A percentile compares a stretch with the other conserved stretches of the same genome.
Evolutionary conservation across 306 rosid species (phyloP).

Genomic region (Castanea crenata): DNA sequence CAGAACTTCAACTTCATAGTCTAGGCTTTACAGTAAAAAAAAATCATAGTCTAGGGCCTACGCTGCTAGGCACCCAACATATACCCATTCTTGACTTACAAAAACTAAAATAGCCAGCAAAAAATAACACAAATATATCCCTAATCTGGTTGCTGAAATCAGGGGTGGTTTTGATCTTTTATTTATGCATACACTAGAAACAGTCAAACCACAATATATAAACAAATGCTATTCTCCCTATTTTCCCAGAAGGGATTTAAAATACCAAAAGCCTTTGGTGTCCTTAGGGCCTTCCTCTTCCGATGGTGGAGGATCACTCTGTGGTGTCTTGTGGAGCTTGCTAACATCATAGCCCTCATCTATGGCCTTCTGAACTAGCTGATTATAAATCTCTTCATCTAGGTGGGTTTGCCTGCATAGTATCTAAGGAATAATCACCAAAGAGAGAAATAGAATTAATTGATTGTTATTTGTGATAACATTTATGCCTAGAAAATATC

Average conservation of each 20-base stretch:
- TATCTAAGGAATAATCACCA: constrained; percentile 41
- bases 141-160: not conserved
- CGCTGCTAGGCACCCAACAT: not conserved
- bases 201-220: not conserved
- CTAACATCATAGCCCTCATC: constrained; percentile 76
- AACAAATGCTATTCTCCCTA: constrained; percentile 3
- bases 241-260: constrained; percentile 63
- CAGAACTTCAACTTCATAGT: not conserved
- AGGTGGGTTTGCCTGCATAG: constrained; percentile 53
- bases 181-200: constrained; percentile 7
- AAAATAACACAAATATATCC: too few relatives aligned
- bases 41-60: too few relatives aligned
- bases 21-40: too few relatives aligned
- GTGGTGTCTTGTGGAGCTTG: constrained; percentile 87
- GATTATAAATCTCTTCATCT: constrained; percentile 59
- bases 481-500: too few relatives aligned
- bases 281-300: constrained; percentile 53
- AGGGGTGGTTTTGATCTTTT: constrained; percentile 13
- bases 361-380: constrained; percentile 59
- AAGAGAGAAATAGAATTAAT: not conserved
- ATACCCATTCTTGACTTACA: not conserved
- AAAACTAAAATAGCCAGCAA: not conserved
- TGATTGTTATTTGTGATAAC: too few relatives aligned
- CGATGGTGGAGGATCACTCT: constrained; percentile 67
- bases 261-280: constrained; percentile 80